phyloP scores from a whole-genome alignment of 441 rosid species.

The Breynia disticha region DNA sequence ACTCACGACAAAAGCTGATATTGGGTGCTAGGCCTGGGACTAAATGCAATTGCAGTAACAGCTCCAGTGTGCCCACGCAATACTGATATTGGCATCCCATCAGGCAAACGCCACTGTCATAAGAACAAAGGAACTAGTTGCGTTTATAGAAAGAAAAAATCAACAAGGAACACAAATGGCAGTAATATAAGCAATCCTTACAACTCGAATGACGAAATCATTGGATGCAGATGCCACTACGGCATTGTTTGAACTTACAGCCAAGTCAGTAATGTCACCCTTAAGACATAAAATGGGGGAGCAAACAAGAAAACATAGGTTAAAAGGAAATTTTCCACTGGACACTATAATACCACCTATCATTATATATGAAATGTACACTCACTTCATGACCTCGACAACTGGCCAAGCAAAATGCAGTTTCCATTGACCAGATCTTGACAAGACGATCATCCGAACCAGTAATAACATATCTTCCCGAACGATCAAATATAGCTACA shows the following conservation, averaged over 20 bases:
- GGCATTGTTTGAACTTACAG: conserved; percentile 87
- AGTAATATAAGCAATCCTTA: conserved; percentile 36
- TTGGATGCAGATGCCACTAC: conserved; percentile 96
- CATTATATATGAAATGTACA: conserved; percentile 18
- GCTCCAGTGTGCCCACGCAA: conserved; percentile 90
- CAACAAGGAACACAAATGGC: conserved; percentile 11
- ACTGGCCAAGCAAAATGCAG: conserved; percentile 98
- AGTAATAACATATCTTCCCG: conserved; percentile 89
- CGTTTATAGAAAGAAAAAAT: background rate
- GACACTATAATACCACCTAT: conserved; percentile 2
- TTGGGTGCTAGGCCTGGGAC: conserved; percentile 73
- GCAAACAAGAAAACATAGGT: conserved; percentile 6
- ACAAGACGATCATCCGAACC: conserved; percentile 99
- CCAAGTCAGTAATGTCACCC: conserved; percentile 99
- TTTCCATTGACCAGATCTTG: conserved; percentile 99
- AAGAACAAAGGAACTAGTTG: conserved; percentile 18
- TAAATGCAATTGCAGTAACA: conserved; percentile 95
- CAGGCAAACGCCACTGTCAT: conserved; percentile 96
- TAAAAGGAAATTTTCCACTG: conserved; percentile 4
- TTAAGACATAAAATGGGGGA: conserved; percentile 32
- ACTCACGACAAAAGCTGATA: conserved; percentile 95
- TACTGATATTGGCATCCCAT: conserved; percentile 91
- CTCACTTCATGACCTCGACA: conserved; percentile 99
- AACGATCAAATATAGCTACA: conserved; percentile 95
- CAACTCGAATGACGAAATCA: conserved; percentile 85